Evolutionary conservation across 148 eudicot genomes (phyloP), one percentile per base, ranked within the genome.

Genomic region (Suaeda aralocaspica): DNA sequence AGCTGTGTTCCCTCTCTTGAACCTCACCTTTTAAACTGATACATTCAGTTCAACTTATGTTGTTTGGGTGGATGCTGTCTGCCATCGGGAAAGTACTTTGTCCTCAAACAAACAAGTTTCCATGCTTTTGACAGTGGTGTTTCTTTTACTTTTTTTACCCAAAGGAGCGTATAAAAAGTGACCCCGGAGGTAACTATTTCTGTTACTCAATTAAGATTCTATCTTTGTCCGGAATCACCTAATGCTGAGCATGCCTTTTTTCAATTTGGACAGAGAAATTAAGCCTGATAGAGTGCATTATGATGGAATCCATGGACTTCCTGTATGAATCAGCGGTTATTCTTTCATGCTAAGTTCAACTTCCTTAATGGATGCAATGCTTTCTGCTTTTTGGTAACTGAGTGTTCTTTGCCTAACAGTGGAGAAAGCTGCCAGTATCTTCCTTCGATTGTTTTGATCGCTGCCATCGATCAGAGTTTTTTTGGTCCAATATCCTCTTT

Each of bases 111-210:
- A 57, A 83, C 96, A 51, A 83, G 81, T 74, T 84, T 91, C 71
- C 78, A 78, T 59, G 89, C 90, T 72, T 80, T 94, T 62, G 99
- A 94, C 77, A 91, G 99, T 82, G 99, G 99, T 42, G 50, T 92
- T 63, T 91, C 99, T 44, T 94, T 94, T 79, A 85, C 96, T 31
- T 78, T 71, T n/a, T 75, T 79, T 94, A 65, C 96, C 97, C 51
- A 69, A 58, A 64, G 79, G 80, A 67, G 82, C 81, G 24, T 94
- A 85, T 79, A 75, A 81, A 72, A 71, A 71, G 82, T 86, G 69
- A 96, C 82, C 56, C 66, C 78, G 70, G 92, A 89, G 91, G 99
- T 94, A 85, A 42, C 24, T 7, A 14, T 63, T 56, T 60, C 24
- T 64, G 63, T 66, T 31, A 25, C 59, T 48, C 49, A 67, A 45